Evolutionary conservation across 2,329 filamentous ascomycete species (phyloP).

Genomic region (Pseudogymnoascus sp.): DNA sequence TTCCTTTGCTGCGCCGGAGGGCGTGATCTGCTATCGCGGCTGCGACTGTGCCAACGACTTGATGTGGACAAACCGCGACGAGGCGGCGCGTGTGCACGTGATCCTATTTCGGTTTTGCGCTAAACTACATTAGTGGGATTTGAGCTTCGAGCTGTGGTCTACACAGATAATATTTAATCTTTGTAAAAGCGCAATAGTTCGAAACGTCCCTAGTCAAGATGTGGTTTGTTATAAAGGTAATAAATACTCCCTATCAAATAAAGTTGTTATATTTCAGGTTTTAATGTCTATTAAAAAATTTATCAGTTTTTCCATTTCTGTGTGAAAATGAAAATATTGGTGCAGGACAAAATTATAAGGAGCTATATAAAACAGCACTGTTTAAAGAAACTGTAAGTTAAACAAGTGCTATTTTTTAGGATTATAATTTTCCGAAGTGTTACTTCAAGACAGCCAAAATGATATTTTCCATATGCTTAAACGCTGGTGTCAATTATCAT

Average conservation of each 20-base stretch:
- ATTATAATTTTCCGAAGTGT: not conserved
- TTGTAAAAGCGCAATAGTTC: not conserved
- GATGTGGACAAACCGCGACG: not conserved
- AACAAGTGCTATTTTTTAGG: not conserved
- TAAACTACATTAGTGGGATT: not conserved
- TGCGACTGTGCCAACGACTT: not conserved
- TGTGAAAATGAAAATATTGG: not conserved
- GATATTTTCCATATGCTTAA: not conserved
- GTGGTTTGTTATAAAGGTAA: not conserved
- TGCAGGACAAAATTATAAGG: no score
- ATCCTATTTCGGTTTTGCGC: not conserved
- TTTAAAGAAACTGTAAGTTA: not conserved
- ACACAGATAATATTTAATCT: not conserved
- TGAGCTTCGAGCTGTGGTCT: not conserved
- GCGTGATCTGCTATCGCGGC: not conserved
- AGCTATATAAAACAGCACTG: no score
- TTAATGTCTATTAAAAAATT: not conserved
- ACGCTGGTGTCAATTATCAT: not conserved
- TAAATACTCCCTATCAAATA: not conserved
- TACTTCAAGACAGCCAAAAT: not conserved
- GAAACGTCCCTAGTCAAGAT: not conserved
- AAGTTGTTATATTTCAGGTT: not conserved
- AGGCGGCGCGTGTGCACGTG: not conserved
- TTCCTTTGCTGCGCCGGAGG: conserved; percentile 12
- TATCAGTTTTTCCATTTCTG: not conserved